A percentile compares a stretch with the other conserved stretches of the same genome.
Conservation (phyloP, 306 rosid species). For the Prunus padus region DNA sequence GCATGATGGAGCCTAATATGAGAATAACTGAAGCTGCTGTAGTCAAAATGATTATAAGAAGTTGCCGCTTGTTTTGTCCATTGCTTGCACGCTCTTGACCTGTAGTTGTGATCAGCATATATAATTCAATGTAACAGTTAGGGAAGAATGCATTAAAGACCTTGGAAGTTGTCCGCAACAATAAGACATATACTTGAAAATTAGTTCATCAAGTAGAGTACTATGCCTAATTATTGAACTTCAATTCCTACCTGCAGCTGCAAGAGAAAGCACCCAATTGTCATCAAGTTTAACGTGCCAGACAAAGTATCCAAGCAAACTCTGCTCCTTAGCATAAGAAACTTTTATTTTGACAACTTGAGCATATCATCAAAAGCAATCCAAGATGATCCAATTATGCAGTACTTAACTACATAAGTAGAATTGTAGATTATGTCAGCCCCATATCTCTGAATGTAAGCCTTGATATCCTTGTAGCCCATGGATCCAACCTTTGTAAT, state of each 20-base stretch:
- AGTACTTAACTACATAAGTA: conserved; percentile 35
- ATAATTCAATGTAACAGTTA: not conserved
- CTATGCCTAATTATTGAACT: not conserved
- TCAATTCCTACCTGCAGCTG: conserved; percentile 26
- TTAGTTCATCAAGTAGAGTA: not conserved
- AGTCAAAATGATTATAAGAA: not conserved
- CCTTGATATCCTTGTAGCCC: conserved; percentile 23
- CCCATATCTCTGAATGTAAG: conserved; percentile 5
- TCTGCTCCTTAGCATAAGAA: conserved; percentile 37
- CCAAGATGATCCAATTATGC: conserved; percentile 33
- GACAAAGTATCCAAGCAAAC: conserved; percentile 31
- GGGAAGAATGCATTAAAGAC: too few relatives aligned
- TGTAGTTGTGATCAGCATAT: not conserved
- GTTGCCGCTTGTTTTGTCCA: not conserved
- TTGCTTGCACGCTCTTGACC: not conserved
- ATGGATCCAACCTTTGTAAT: not conserved
- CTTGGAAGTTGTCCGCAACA: not conserved
- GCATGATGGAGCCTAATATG: not conserved
- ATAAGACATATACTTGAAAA: too few relatives aligned
- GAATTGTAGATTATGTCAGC: conserved; percentile 22
- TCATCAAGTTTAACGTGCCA: conserved; percentile 30
- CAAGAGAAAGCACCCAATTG: conserved; percentile 31
- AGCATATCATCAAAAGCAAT: conserved; percentile 38
- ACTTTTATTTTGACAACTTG: conserved; percentile 27
- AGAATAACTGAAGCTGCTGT: conserved; percentile 1